These are phyloP conservation scores for Golubevia sp. DNA, from an alignment of 1,284 basidiomycete species.

Conservation along the genomic window DNA sequence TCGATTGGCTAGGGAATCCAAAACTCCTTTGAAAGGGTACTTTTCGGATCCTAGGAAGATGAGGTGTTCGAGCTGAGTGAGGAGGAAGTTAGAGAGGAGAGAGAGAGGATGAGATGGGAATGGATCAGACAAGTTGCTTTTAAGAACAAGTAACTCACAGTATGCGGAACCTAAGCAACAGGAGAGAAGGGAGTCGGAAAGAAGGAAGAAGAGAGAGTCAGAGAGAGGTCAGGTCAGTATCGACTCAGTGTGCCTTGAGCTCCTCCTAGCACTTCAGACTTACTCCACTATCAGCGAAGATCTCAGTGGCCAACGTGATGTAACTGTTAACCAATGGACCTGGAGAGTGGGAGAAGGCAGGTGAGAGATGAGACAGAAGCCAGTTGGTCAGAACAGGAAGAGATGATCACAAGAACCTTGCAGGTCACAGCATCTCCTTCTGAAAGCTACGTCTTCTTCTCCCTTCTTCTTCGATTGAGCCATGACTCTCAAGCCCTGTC, in stretches of 20 bases:
- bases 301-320: slow-evolving; percentile 90
- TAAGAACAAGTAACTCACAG: slow-evolving; percentile 4
- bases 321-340: slow-evolving; percentile 90
- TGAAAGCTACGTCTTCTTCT: too few relatives aligned
- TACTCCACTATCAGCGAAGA: slow-evolving; percentile 66
- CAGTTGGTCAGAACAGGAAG: background rate
- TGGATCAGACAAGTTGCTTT: slow-evolving; percentile 64
- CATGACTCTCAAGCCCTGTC: too few relatives aligned
- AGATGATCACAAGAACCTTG: background rate
- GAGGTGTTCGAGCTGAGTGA: slow-evolving; percentile 33
- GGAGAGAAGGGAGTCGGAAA: background rate
- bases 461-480: too few relatives aligned
- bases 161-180: background rate
- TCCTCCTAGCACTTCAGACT: slow-evolving; percentile 58
- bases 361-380: background rate
- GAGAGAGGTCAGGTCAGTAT: slow-evolving; percentile 10
- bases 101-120: slow-evolving; percentile 26
- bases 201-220: background rate
- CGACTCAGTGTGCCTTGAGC: background rate
- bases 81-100: slow-evolving; percentile 11
- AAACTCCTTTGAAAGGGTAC: slow-evolving; percentile 92
- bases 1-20: slow-evolving; percentile 95
- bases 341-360: slow-evolving; percentile 52
- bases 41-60: slow-evolving; percentile 54
- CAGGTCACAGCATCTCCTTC: too few relatives aligned